Evolutionary conservation across 2,329 filamentous ascomycete species (phyloP), one percentile per base, ranked within the genome.

Genomic region (Botrytis aclada): DNA sequence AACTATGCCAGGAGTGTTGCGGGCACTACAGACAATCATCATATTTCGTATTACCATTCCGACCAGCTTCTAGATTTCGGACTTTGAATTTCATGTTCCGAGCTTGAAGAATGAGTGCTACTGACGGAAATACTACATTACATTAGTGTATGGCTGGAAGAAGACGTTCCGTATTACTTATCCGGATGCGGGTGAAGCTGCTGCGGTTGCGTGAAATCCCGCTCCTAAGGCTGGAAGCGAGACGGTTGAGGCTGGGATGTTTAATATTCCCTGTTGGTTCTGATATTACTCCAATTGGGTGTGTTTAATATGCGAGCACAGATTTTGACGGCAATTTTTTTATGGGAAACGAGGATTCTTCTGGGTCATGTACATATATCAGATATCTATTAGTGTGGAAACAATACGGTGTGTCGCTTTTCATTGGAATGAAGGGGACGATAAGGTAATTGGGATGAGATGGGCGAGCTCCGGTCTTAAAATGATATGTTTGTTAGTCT

Each of bases 91-190:
- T 25, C 37, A 58, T 32, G 25, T 69, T 41, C 47, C n/a, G 34
- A 41, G 47, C 37, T 32, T 32, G n/a, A 41, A 25, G 47, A 56
- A 25, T 29, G 39, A 16, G 3, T 25, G 12, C 39, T 20, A 56
- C 56, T 69, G 65, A 47, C 65, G 65, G 65, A 69, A 69, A 56
- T 32, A 4, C 16, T 9, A 56, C 20, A 43, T 32, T 4, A 14
- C 34, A 45, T 29, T 41, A 58, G 54, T 69, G 58, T 56, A 29
- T 51, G 54, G 62, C 72, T 72, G 74, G 73, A 76, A 72, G 63
- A 66, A 58, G 58, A 74, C n/a, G 37, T 65, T 75, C 74, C 74
- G 72, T 58, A n/a, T 37, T 69, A 39, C 54, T 61, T 61, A 71
- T 71, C 58, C 34, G 58, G 37, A 32, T 32, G 51, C 51, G 51